A percentile compares a stretch with the other conserved stretches of the same genome.
Evolutionary conservation across 2,329 filamentous ascomycete species (phyloP).

Genomic region (Exophiala oligosperma): DNA sequence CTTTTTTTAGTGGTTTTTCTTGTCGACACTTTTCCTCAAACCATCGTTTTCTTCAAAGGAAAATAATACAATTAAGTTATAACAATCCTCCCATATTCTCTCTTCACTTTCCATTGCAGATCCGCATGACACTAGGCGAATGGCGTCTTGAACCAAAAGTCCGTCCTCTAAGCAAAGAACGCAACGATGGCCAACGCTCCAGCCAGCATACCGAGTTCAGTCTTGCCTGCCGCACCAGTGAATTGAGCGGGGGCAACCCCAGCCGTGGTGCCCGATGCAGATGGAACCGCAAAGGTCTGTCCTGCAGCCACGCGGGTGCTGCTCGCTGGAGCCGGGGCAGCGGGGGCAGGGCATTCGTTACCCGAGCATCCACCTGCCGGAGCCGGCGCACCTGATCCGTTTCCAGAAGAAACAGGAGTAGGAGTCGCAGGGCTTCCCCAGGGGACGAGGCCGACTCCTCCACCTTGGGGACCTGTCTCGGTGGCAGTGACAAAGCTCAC

Average conservation of each 20-base stretch:
- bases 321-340: neutral
- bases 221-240: constrained; percentile 34
- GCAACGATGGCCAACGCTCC: constrained; percentile 22
- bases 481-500: constrained; percentile 43
- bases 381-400: neutral
- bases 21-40: too few relatives aligned
- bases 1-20: too few relatives aligned
- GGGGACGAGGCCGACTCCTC: constrained; percentile 21
- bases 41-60: too few relatives aligned
- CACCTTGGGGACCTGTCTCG: constrained; percentile 25
- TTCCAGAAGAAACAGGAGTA: neutral
- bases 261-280: constrained; percentile 1
- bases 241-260: constrained; percentile 37
- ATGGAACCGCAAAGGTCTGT: neutral
- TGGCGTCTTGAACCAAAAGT: neutral
- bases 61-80: too few relatives aligned
- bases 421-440: constrained; percentile 6
- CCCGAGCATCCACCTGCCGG: neutral
- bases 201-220: constrained; percentile 27
- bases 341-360: neutral
- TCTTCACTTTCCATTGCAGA: too few relatives aligned
- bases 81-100: too few relatives aligned
- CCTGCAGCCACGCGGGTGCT: neutral
- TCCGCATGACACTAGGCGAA: too few relatives aligned
- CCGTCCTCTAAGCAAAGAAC: constrained; percentile 18